Conservation (phyloP, 23 red algal species). For the Gracilariopsis chorda region DNA sequence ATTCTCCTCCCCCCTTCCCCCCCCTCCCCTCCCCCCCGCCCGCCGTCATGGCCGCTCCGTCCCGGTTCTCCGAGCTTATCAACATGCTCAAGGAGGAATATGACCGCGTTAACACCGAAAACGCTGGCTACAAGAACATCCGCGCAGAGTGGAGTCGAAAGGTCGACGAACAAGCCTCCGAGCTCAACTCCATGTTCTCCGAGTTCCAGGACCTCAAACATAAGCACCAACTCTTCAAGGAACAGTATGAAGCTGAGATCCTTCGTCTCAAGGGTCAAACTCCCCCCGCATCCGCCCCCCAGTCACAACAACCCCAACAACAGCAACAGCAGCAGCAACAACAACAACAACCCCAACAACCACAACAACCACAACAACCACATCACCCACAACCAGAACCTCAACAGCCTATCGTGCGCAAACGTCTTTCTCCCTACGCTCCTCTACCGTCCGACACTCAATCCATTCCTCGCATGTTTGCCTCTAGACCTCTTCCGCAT, state of each 20-base stretch:
- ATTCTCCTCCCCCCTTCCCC: background rate
- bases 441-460: background rate
- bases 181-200: conserved; percentile 49
- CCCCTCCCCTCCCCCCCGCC: background rate
- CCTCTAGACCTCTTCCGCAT: background rate
- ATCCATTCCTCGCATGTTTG: background rate
- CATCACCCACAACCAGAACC: background rate
- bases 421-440: background rate
- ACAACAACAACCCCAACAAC: conserved; percentile 2
- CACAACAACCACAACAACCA: conserved; percentile 18
- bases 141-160: conserved; percentile 68
- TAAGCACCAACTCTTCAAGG: conserved; percentile 74
- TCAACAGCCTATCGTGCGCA: background rate
- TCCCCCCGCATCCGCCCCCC: background rate
- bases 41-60: background rate
- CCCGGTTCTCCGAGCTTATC: conserved; percentile 49
- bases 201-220: conserved; percentile 66
- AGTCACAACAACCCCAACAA: conserved; percentile 7
- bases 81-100: conserved; percentile 63
- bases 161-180: conserved; percentile 61
- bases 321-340: background rate
- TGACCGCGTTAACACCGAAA: conserved; percentile 40
- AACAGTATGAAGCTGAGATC: conserved; percentile 85
- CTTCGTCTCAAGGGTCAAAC: conserved; percentile 46
- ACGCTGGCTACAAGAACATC: conserved; percentile 16